Conservation (phyloP, 1,139 yeast species). For the Tardiomyces blankii region DNA sequence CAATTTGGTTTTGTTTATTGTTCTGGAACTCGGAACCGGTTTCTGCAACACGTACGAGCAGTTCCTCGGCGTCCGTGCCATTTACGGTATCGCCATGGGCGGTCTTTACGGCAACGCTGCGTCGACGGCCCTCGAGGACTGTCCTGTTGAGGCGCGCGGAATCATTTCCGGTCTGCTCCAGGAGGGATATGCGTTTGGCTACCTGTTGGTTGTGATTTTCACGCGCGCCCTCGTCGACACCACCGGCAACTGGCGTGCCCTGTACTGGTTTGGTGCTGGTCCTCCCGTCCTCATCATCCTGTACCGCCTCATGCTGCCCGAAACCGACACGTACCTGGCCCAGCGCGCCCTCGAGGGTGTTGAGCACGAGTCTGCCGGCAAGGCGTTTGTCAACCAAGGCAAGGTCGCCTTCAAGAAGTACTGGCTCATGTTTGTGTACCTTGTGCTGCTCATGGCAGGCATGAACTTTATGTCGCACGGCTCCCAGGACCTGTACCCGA, state of each 20-base stretch:
- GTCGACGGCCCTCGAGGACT: constrained; percentile 57
- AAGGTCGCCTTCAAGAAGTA: constrained; percentile 22
- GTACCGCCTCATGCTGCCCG: constrained; percentile 48
- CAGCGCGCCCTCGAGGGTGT: constrained; percentile 17
- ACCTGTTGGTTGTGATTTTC: constrained; percentile 52
- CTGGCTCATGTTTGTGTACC: constrained; percentile 35
- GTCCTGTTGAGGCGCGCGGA: constrained; percentile 53
- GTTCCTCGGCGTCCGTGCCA: constrained; percentile 59
- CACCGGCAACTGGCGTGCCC: constrained; percentile 55
- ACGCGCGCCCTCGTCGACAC: constrained; percentile 47
- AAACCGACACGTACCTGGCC: constrained; percentile 43
- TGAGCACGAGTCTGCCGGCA: constrained; percentile 13
- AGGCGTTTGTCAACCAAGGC: constrained; percentile 16
- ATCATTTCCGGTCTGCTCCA: constrained; percentile 57
- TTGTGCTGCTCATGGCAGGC: constrained; percentile 50
- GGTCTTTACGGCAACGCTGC: constrained; percentile 61
- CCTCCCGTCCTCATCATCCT: constrained; percentile 45
- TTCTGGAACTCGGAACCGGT: constrained; percentile 61
- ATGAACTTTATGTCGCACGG: constrained; percentile 66
- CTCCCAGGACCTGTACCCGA: constrained; percentile 64
- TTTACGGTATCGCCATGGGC: constrained; percentile 62
- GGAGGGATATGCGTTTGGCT: constrained; percentile 66
- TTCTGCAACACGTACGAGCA: constrained; percentile 53
- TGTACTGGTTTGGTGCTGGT: constrained; percentile 75
- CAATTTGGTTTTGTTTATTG: constrained; percentile 42